Conservation (phyloP, 1,139 yeast genomes). For the Scheffersomyces stambukii region DNA sequence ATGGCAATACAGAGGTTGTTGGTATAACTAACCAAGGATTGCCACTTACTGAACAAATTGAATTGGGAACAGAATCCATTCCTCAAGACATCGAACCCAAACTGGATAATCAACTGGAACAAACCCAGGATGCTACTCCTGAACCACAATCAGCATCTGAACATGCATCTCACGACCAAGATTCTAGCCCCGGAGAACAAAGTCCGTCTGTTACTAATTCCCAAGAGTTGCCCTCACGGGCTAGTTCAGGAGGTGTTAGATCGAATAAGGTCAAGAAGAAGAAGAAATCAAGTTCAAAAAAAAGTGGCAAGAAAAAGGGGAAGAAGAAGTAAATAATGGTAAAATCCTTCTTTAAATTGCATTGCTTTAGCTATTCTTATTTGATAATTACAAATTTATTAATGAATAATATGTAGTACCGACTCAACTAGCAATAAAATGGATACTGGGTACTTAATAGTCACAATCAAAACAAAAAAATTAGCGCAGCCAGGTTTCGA, state of each 20-base stretch:
- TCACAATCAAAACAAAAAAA: constrained; percentile 21
- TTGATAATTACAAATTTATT: too few species aligned
- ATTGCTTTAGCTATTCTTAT: too few species aligned
- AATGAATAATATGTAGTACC: too few species aligned
- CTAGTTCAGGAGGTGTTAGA: too few species aligned
- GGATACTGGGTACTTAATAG: too few species aligned
- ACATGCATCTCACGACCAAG: too few species aligned
- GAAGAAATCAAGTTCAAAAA: constrained; percentile 11
- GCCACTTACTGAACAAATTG: too few species aligned
- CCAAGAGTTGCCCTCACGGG: constrained; percentile 1
- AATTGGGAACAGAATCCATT: too few species aligned
- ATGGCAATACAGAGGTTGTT: constrained; percentile 1
- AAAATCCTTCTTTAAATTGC: too few species aligned
- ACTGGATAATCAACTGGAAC: constrained; percentile 2
- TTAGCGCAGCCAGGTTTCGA: constrained; percentile 96
- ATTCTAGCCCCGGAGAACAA: too few species aligned
- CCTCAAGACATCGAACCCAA: constrained; percentile 2
- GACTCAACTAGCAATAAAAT: too few species aligned
- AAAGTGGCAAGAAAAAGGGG: constrained; percentile 14
- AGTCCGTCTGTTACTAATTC: too few species aligned
- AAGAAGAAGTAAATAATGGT: constrained; percentile 13
- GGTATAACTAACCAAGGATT: constrained; percentile 5
- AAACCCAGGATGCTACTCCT: constrained; percentile 1
- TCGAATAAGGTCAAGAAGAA: constrained; percentile 9
- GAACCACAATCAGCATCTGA: constrained; percentile 1